Evolutionary conservation across 2,329 filamentous ascomycete genomes (phyloP), one percentile per base, ranked within the genome.

Genomic region (Alternaria conjuncta): DNA sequence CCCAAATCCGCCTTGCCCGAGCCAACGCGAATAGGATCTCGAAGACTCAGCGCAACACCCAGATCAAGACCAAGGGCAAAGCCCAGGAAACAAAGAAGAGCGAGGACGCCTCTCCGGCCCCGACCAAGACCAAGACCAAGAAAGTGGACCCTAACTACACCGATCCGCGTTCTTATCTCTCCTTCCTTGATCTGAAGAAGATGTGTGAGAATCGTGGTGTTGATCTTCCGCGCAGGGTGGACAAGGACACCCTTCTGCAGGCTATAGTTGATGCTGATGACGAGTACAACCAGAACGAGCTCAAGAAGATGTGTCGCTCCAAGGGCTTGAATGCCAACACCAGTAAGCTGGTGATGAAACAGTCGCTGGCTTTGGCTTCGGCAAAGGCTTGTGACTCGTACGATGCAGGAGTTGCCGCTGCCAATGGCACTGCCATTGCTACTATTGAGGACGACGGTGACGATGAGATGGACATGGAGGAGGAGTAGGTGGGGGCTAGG

Each of bases 161-260:
- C 9, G 75, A 78, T 45, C 77, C 75, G 6, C 71, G 75, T 15
- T 49, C 46, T 12, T 65, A 64, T 46, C 69, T 79, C 30, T 65
- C 66, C 20, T n/a, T 70, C 11, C 26, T 49, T 0, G 71, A 78
- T 30, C 63, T 79, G 15, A 51, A 57, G 47, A 60, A 45, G n/a
- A 61, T 78, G 3, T 76, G 76, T 44, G 60, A 61, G 1, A 59
- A 64, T 0, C 70, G 70, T 18, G 69, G 68, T 21, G 28, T 79
- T 6, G 55, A 60, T 3, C 56, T 60, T 12, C 36, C 50, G 18
- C n/a, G 50, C 23, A 65, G 60, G 20, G 65, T 57, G 46, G 50
- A 20, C 13, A 75, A 70, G 51, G 57, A 67, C 4, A 67, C 65
- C 15, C 50, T 78, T 3, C 51, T 78, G 9, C 36, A 70, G 26